Conservation (phyloP, 2,329 filamentous ascomycete genomes). For the Pseudopithomyces maydicus region DNA sequence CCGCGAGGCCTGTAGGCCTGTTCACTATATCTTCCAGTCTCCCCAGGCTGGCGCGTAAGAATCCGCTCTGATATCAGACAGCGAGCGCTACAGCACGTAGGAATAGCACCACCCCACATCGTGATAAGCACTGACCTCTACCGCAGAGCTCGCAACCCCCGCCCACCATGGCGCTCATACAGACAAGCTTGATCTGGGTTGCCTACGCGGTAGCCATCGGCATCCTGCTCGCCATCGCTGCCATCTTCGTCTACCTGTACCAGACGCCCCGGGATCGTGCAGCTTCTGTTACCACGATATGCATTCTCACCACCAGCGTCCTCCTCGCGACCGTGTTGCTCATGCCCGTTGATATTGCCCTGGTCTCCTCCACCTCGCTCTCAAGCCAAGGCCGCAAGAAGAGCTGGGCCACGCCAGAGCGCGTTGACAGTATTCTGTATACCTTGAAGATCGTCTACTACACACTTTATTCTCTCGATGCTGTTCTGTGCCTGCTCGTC, state of each 20-base stretch:
- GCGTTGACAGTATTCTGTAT: slow-evolving; percentile 76
- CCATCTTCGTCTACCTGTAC: slow-evolving; percentile 89
- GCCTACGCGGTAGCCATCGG: slow-evolving; percentile 83
- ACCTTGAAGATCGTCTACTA: slow-evolving; percentile 92
- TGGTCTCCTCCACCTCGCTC: slow-evolving; percentile 86
- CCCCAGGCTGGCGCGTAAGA: neutral
- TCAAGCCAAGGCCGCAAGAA: slow-evolving; percentile 81
- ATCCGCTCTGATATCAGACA: neutral
- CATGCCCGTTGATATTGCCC: slow-evolving; percentile 91
- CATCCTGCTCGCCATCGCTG: slow-evolving; percentile 75
- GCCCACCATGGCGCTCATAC: slow-evolving; percentile 70
- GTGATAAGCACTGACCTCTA: neutral
- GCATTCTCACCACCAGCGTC: slow-evolving; percentile 83
- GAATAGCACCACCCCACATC: neutral
- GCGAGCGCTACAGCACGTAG: neutral
- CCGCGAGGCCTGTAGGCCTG: neutral
- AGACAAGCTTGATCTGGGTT: slow-evolving; percentile 92
- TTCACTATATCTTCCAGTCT: neutral
- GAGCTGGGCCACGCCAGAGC: slow-evolving; percentile 87
- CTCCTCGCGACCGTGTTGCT: slow-evolving; percentile 91
- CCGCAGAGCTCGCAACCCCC: neutral
- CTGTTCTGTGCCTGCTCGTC: slow-evolving; percentile 83
- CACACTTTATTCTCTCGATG: slow-evolving; percentile 87
- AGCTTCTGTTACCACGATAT: slow-evolving; percentile 78
- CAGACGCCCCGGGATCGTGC: slow-evolving; percentile 88